Evolutionary conservation across 2,329 filamentous ascomycete genomes (phyloP), one percentile per base, ranked within the genome.

Genomic region (Berkeleyomyces rouxiae): DNA sequence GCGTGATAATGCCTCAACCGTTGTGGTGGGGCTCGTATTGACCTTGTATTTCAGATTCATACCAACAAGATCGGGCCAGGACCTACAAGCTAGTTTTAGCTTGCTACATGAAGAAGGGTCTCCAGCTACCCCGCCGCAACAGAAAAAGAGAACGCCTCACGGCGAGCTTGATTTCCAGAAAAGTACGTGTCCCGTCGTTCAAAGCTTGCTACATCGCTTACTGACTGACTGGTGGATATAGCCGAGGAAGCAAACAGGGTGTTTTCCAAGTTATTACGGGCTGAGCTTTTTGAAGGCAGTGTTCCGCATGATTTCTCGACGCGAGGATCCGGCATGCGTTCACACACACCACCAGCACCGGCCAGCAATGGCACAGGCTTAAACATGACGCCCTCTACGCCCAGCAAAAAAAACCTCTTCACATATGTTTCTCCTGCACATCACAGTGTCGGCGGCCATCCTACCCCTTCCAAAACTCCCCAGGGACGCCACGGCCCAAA

Each of bases 201-300:
- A 57, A 10, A 44, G 23, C 23, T 7, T 39, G 33, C 36, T 23
- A 1, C 13, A 23, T 37, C 33, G 33, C 58, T 58, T 46, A 64
- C 49, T 23, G 23, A 13, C 46, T 59, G 13, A 36, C 10, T n/a
- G 4, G 43, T 4, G 16, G 7, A 11, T 44, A 46, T 66, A 83
- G 91, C 88, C 59, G 91, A 96, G 75, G 90, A 97, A 79, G 93
- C 93, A 58, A 96, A 99, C 69, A 83, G 88, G 64, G 96, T 89
- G 23, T 99, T 92, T 72, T 95, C 90, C 37, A 87, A 85, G 23
- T 77, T 99, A 5, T 78, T 99, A 63, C 86, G 93, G 63, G 86
- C 89, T 61, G 93, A 99, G 73, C 82, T 99, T 65, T 99, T 99
- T 72, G 92, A 96, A 69, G 83, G 82, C 68, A 88, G 90, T 37